Conservation (phyloP, 192 early-diverging fungal species). For the Jimgerdemannia flammicorona region DNA sequence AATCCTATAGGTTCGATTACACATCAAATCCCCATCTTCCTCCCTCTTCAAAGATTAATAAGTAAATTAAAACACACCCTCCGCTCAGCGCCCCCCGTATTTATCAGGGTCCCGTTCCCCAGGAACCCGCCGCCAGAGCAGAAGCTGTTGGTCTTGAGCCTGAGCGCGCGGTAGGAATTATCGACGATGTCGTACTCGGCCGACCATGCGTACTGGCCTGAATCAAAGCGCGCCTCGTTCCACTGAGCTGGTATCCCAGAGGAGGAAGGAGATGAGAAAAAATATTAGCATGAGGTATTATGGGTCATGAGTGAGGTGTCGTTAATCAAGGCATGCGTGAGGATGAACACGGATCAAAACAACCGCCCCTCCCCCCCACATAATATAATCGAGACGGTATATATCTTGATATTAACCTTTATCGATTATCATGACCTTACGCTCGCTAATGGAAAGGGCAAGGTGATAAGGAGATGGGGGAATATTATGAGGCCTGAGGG, state of each 20-base stretch:
- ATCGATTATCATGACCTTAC: constrained; percentile 54
- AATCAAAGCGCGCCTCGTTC: constrained; percentile 30
- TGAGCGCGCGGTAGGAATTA: constrained; percentile 35
- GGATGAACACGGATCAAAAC: too few species aligned
- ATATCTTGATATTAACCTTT: constrained; percentile 38
- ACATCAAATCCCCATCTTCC: too few species aligned
- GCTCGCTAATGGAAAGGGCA: constrained; percentile 14
- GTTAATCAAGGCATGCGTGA: too few species aligned
- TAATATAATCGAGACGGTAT: not conserved
- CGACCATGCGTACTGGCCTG: constrained; percentile 36
- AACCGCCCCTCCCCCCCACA: too few species aligned
- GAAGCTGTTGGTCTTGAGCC: constrained; percentile 47
- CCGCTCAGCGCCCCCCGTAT: constrained; percentile 45
- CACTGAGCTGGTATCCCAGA: constrained; percentile 18
- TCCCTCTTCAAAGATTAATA: too few species aligned
- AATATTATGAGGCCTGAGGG: not conserved
- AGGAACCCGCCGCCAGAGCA: constrained; percentile 53
- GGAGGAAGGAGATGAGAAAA: not conserved
- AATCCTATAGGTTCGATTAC: too few species aligned
- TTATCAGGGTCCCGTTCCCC: constrained; percentile 42
- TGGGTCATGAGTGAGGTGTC: too few species aligned
- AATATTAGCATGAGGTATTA: too few species aligned
- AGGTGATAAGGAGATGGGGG: too few species aligned
- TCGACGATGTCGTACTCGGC: constrained; percentile 39
- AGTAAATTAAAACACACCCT: not conserved